Conservation (phyloP, 2,329 filamentous ascomycete genomes). For the Xylogone sp. region DNA sequence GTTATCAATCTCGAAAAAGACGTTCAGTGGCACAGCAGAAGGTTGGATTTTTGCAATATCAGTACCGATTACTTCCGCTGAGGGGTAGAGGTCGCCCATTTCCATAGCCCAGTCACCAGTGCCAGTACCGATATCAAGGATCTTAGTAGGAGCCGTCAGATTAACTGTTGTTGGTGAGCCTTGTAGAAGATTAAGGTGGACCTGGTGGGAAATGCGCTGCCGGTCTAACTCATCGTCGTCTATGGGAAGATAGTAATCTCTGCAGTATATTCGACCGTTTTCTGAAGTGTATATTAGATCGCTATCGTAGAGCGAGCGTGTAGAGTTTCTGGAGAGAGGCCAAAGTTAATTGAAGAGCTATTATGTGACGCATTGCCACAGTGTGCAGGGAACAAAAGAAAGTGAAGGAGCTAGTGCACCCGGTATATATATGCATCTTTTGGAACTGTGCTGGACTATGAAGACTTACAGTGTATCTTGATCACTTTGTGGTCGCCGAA, state of each 20-base stretch:
- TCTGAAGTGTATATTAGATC: slow-evolving; percentile 37
- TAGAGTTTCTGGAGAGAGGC: slow-evolving; percentile 29
- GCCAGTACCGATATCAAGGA: slow-evolving; percentile 49
- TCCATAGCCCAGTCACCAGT: slow-evolving; percentile 62
- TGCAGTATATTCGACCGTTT: slow-evolving; percentile 46
- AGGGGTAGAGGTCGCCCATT: slow-evolving; percentile 46
- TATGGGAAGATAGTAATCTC: slow-evolving; percentile 35
- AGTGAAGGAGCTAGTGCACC: too few species aligned
- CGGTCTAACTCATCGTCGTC: slow-evolving; percentile 27
- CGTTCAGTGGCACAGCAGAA: slow-evolving; percentile 55
- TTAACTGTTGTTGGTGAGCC: slow-evolving; percentile 23
- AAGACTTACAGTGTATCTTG: neutral
- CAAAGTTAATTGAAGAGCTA: too few species aligned
- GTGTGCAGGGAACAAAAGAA: too few species aligned
- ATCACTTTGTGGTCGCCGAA: neutral
- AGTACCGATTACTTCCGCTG: slow-evolving; percentile 52
- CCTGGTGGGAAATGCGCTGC: slow-evolving; percentile 21
- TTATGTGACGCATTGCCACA: too few species aligned
- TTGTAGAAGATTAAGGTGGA: slow-evolving; percentile 22
- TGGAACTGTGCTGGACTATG: too few species aligned
- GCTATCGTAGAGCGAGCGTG: slow-evolving; percentile 24
- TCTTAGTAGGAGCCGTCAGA: slow-evolving; percentile 35
- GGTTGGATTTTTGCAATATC: slow-evolving; percentile 59
- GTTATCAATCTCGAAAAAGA: slow-evolving; percentile 64
- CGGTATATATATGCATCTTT: too few species aligned